Base-by-base conservation (phyloP, 2,329 filamentous ascomycete genomes). In the Fusarium oxysporum region DNA sequence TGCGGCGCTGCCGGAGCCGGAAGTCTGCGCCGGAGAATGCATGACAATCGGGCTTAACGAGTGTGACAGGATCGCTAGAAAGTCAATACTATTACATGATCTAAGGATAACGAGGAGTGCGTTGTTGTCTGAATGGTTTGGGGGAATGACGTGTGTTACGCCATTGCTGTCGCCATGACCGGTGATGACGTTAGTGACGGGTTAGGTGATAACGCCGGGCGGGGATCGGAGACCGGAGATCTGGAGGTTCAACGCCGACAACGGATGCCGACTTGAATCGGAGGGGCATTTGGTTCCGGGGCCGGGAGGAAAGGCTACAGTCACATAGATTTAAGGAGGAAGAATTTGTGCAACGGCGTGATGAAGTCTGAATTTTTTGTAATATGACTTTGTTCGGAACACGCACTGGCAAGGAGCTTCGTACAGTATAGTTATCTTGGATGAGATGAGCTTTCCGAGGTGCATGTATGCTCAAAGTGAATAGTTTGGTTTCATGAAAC, bases 121-220 rank as follows among this genome's bases (percentile, higher is more conserved):
- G 33, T 12, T 37, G 25, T 14, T 28, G n/a, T 40, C 48, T 56
- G 37, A 21, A 40, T 13, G 32, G 37, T 32, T 25, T 28, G 45
- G n/a, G 16, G 19, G 19, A 53, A 69, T 69, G 58, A 58, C 50
- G 58, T 51, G 33, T 48, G 35, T 38, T 43, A 53, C 13, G 47
- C 37, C 25, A 33, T 41, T 53, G 35, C 30, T 71, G 45, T 61
- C 45, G 62, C 58, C 43, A 66, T 72, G 38, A 54, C n/a, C 21
- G 43, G 44, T 32, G 56, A 58, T 67, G 62, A 70, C 58, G 67
- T 71, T 69, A 19, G 66, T 58, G 70, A 70, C 59, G 48, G 37
- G 40, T 55, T 65, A 23, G 50, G 38, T 45, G 57, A 65, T 58
- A 58, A 53, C 38, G 33, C n/a, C 54, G 63, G 70, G 67, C 62